Base-by-base conservation (phyloP, 1,284 basidiomycete species). In the Omphalotus olearius region DNA sequence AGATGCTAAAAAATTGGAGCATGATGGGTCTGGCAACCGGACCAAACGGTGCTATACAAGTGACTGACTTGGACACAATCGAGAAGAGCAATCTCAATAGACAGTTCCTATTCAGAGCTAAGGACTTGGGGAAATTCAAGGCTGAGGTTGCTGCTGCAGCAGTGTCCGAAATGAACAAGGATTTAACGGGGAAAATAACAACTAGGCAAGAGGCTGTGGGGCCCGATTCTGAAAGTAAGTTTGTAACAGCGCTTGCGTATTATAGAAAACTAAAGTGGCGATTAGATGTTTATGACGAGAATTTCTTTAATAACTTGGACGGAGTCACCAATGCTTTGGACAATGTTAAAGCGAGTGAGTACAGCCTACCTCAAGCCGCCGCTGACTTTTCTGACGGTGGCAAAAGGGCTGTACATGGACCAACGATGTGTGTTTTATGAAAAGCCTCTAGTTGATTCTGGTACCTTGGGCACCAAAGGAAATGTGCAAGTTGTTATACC, bases 1-100 rank as follows among this genome's bases (percentile, higher is more conserved):
- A 99, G 73, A 99, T 99, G 97, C 74, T 99, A 64, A 99, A 99
- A 79, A 99, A 99, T 71, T 99, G 97, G 97, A 90, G 91, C 62
- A 94, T 99, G 93, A 98, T 99, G 83, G 97, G 97, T 59, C 75
- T 99, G 44, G 96, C 83, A 11, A 81, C 88, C 38, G 93, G 91
- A 2, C 76, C 83, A 13, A 75, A 86, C 49, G 97, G 93, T 18
- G 73, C 81, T 50, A 93, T 99, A 56, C 86, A 95, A 64, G 93
- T 99, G 48, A 99, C 97, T 13, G 97, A 99, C 69, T 74, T 99
- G 64, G 97, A 99, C 71, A 98, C 95, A 26, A 99, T 99, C 65
- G 97, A 99, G 75, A 99, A 99, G 83, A 93, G 90, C 63, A 99
- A 99, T 69, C 71, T 99, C 56, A 99, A 99, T 72, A 79, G 97